A percentile compares a stretch with the other conserved stretches of the same genome.
Evolutionary conservation across 805 yeast genomes (phyloP).

Genomic region (Saccharomycopsis selenospora): DNA sequence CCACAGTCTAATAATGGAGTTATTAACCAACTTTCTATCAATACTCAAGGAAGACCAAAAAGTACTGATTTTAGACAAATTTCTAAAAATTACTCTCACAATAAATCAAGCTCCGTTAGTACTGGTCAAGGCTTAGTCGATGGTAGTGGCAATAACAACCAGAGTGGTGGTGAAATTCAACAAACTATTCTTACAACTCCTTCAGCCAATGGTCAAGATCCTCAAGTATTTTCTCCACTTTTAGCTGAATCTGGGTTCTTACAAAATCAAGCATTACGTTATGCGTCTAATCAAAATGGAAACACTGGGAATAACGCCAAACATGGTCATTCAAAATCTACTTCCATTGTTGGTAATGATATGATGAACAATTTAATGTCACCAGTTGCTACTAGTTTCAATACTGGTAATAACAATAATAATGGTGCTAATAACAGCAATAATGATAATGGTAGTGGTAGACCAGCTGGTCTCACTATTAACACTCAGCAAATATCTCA

Average conservation of each 20-base stretch:
- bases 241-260: slow-evolving; percentile 21
- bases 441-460: not conserved
- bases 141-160: slow-evolving; percentile 24
- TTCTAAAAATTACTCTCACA: slow-evolving; percentile 4
- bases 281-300: slow-evolving; percentile 9
- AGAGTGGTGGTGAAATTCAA: slow-evolving; percentile 3
- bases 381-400: slow-evolving; percentile 9
- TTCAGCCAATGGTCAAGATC: slow-evolving; percentile 3
- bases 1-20: not conserved
- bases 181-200: slow-evolving; percentile 15
- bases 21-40: not conserved
- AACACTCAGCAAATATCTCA: not conserved
- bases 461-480: not conserved
- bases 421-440: slow-evolving; percentile 5
- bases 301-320: not conserved
- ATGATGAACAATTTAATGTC: slow-evolving; percentile 14
- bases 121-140: slow-evolving; percentile 18
- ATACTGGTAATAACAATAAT: not conserved
- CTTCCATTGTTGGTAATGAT: slow-evolving; percentile 8
- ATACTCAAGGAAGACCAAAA: not conserved
- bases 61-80: not conserved
- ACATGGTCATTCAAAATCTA: slow-evolving; percentile 7
- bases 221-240: slow-evolving; percentile 20
- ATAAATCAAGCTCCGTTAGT: slow-evolving; percentile 12
- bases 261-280: slow-evolving; percentile 20